Percentiles rank a stretch among this genome's conserved stretches.
phyloP scores from a whole-genome alignment of 202 grass and related monocot genomes.

The Hordeum pubiflorum region DNA sequence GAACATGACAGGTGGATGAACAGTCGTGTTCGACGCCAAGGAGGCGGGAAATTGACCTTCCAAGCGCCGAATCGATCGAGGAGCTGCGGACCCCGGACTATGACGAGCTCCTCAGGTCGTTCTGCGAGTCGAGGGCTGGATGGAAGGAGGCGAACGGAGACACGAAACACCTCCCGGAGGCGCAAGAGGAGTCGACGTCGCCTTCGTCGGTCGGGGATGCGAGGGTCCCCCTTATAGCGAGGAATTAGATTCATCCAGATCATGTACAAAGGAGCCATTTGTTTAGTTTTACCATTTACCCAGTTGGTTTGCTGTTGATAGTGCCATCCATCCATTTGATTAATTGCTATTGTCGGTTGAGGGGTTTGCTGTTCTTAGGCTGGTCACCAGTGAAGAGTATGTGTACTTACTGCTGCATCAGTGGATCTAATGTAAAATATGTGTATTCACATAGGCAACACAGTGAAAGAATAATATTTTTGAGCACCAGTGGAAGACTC shows the following conservation, averaged over 20 bases:
- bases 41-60: conserved; percentile 65
- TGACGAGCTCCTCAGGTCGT: conserved; percentile 66
- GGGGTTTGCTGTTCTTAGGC: neutral
- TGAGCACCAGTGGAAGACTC: neutral
- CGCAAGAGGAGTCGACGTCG: conserved; percentile 31
- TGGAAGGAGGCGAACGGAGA: conserved; percentile 71
- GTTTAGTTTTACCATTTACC: conserved; percentile 6
- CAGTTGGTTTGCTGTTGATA: conserved; percentile 35
- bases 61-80: conserved; percentile 61
- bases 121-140: conserved; percentile 39
- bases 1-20: conserved; percentile 60
- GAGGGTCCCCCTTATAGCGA: conserved; percentile 47
- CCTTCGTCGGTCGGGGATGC: conserved; percentile 33
- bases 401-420: conserved; percentile 9
- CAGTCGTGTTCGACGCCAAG: conserved; percentile 77
- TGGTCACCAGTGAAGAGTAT: conserved; percentile 11
- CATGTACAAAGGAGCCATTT: conserved; percentile 40
- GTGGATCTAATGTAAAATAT: conserved; percentile 28
- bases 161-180: conserved; percentile 39
- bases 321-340: conserved; percentile 36
- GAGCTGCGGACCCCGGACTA: conserved; percentile 69
- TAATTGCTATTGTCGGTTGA: conserved; percentile 26
- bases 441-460: conserved; percentile 18
- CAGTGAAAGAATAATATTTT: neutral
- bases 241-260: conserved; percentile 42